Percentiles rank a stretch among this genome's conserved stretches.
These are phyloP conservation scores for Pleurotus sapidus DNA, from an alignment of 768 basidiomycete species.

Conservation along the genomic window DNA sequence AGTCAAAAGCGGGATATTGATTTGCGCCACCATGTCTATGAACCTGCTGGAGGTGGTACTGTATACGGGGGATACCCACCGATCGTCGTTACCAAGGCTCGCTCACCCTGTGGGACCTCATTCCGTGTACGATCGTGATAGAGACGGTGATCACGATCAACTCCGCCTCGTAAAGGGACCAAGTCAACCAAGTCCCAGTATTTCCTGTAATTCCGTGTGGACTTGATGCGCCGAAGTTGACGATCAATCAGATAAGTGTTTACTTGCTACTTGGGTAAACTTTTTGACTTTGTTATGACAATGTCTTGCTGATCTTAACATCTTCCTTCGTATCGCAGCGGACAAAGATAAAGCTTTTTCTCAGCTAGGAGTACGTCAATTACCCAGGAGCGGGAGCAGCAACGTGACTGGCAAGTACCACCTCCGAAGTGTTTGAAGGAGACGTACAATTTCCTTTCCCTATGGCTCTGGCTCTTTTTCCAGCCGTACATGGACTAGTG, in stretches of 20 bases:
- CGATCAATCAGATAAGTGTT: no score
- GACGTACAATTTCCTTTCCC: background rate
- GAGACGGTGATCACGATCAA: slow-evolving; percentile 2
- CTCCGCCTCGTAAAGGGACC: background rate
- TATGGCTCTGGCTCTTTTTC: background rate
- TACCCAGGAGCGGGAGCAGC: background rate
- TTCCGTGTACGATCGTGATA: slow-evolving; percentile 3
- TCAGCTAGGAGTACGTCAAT: background rate
- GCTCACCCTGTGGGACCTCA: slow-evolving; percentile 1
- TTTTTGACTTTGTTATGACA: no score
- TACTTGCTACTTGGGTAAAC: no score
- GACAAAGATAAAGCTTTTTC: background rate
- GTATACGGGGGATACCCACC: no score
- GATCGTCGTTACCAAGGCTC: background rate
- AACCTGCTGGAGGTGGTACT: no score
- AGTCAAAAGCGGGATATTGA: no score
- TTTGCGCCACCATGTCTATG: no score
- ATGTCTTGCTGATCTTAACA: no score
- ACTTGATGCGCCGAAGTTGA: background rate
- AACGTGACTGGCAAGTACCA: background rate
- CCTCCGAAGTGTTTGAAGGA: slow-evolving; percentile 3
- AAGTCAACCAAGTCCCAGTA: background rate
- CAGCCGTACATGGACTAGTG: background rate
- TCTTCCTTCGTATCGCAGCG: no score
- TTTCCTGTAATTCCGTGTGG: background rate